Evolutionary conservation across 1,284 basidiomycete species (phyloP).

Genomic region (Sanguinoderma infundibulare): DNA sequence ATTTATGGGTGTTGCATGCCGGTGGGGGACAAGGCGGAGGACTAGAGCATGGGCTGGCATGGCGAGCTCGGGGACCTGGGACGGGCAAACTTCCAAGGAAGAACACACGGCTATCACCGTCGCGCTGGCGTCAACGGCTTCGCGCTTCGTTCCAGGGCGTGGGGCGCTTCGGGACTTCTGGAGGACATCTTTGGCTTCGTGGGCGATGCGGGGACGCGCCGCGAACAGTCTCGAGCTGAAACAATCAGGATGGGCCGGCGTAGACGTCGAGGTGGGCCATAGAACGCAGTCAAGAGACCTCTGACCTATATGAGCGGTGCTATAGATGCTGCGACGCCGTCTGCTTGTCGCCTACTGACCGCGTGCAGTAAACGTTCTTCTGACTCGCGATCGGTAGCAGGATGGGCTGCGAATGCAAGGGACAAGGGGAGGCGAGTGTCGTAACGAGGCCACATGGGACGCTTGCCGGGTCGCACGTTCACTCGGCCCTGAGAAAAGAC

Average conservation of each 20-base stretch:
- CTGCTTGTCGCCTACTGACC: neutral
- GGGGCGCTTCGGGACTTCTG: constrained; percentile 3
- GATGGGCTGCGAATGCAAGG: neutral
- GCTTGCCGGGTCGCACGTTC: neutral
- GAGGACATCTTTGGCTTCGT: neutral
- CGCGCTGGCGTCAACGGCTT: neutral
- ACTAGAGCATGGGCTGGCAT: neutral
- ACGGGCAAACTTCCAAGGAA: neutral
- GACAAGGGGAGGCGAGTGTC: neutral
- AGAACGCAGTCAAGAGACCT: constrained; percentile 15
- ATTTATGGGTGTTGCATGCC: neutral
- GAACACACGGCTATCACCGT: neutral
- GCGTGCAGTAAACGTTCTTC: constrained; percentile 1
- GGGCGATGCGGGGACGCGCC: constrained; percentile 7
- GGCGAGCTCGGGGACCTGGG: neutral
- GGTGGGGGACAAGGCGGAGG: neutral
- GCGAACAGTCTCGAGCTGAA: constrained; percentile 16
- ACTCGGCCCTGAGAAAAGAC: constrained; percentile 2
- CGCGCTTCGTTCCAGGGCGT: neutral
- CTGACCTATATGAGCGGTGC: constrained; percentile 5
- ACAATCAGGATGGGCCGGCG: neutral
- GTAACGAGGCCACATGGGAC: neutral
- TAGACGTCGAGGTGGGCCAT: neutral
- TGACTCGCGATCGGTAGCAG: neutral
- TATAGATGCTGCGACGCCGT: neutral